Percentiles rank a stretch among this genome's conserved stretches.
These are phyloP conservation scores for Magnusiomyces tetraspermus DNA, from an alignment of 1,139 yeast genomes.

Conservation along the genomic window DNA sequence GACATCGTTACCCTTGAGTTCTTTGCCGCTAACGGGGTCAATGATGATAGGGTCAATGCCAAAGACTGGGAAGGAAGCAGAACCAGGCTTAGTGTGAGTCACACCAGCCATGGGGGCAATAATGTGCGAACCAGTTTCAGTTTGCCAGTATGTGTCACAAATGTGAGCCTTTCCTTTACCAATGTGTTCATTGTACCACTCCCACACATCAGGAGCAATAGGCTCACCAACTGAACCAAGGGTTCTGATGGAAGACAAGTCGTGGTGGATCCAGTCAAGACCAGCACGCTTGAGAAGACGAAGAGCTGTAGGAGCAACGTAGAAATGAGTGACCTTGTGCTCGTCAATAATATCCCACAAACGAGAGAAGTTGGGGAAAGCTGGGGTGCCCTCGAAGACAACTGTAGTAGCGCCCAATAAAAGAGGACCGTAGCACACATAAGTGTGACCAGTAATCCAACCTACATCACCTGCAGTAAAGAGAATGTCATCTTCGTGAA, in stretches of 20 bases:
- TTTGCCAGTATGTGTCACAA: conserved; percentile 98
- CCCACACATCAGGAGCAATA: conserved; percentile 96
- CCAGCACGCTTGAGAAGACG: conserved; percentile 94
- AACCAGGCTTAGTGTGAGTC: conserved; percentile 93
- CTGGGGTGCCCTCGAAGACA: conserved; percentile 96
- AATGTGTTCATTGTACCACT: conserved; percentile 89
- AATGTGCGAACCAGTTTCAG: conserved; percentile 94
- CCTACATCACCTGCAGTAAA: conserved; percentile 99
- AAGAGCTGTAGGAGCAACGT: conserved; percentile 96
- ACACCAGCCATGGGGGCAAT: conserved; percentile 95
- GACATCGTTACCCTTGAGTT: conserved; percentile 77
- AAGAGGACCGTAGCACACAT: conserved; percentile 90
- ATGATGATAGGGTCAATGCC: conserved; percentile 86
- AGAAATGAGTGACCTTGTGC: conserved; percentile 91
- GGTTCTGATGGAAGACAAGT: conserved; percentile 82
- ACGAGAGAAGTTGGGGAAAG: conserved; percentile 92
- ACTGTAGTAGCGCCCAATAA: conserved; percentile 81
- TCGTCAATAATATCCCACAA: conserved; percentile 94
- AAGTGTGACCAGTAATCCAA: conserved; percentile 98
- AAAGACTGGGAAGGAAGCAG: conserved; percentile 92
- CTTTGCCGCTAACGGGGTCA: conserved; percentile 85
- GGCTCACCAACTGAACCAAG: conserved; percentile 99
- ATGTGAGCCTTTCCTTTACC: conserved; percentile 82
- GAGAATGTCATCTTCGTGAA: conserved; percentile 76
- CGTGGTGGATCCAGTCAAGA: conserved; percentile 80